Evolutionary conservation across 1,284 basidiomycete species (phyloP).

Genomic region (Ustilago esculenta): DNA sequence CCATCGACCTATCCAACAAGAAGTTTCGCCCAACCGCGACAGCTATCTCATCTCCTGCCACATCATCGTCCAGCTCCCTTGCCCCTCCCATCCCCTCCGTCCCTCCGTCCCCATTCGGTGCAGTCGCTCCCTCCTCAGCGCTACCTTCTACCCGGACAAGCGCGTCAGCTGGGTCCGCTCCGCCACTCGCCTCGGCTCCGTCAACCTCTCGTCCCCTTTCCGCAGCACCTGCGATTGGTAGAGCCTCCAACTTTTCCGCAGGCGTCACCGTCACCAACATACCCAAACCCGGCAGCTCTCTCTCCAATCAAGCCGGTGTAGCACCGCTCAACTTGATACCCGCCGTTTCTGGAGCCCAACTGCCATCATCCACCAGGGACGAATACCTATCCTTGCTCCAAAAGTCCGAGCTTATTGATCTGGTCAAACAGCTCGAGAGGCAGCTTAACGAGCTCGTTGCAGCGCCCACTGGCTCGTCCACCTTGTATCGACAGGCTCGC

Average conservation of each 20-base stretch:
- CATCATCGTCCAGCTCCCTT: not conserved
- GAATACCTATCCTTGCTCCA: conserved; percentile 44
- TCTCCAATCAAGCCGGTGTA: conserved; percentile 36
- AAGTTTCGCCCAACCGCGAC: conserved; percentile 13
- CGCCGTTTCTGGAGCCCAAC: conserved; percentile 27
- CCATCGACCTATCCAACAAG: conserved; percentile 32
- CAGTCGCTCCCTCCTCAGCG: not conserved
- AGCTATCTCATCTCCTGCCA: conserved; percentile 3
- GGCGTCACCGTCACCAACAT: conserved; percentile 46
- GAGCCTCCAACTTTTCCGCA: conserved; percentile 12
- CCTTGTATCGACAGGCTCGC: conserved; percentile 39
- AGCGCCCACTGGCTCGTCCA: conserved; percentile 32
- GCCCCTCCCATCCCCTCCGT: conserved; percentile 1
- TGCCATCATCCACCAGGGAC: conserved; percentile 13
- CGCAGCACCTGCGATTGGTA: conserved; percentile 4
- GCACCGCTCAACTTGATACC: conserved; percentile 36
- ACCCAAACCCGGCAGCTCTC: conserved; percentile 37
- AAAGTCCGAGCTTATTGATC: conserved; percentile 42
- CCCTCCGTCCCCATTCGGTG: conserved; percentile 6
- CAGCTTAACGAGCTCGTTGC: conserved; percentile 35
- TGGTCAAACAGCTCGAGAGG: conserved; percentile 49
- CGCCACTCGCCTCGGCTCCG: not conserved
- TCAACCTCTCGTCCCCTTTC: conserved; percentile 2
- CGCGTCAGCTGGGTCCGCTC: not conserved
- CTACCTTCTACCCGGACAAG: conserved; percentile 2